phyloP scores from a whole-genome alignment of 2,329 filamentous ascomycete species.

The Sclerotinia glacialis region DNA sequence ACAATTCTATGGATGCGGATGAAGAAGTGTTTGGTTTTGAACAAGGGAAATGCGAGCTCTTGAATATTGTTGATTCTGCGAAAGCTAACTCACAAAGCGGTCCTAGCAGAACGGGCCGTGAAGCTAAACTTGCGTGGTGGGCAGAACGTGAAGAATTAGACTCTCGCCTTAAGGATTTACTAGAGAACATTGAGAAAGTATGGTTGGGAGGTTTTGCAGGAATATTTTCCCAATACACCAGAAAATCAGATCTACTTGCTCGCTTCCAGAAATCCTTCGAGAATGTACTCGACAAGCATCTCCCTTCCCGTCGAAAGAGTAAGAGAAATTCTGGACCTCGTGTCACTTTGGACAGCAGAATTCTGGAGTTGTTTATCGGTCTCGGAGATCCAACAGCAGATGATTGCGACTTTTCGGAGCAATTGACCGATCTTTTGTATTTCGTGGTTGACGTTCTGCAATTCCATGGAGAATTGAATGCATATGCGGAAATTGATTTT shows the following conservation, averaged over 20 bases:
- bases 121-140: constrained; percentile 86
- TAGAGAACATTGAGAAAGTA: constrained; percentile 83
- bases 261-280: constrained; percentile 78
- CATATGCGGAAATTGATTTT: constrained; percentile 97
- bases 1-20: constrained; percentile 76
- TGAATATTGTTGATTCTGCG: constrained; percentile 76
- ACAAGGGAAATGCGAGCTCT: constrained; percentile 73
- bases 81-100: constrained; percentile 79
- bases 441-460: constrained; percentile 96
- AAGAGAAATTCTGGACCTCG: constrained; percentile 49
- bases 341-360: constrained; percentile 58
- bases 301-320: constrained; percentile 74
- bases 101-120: constrained; percentile 69
- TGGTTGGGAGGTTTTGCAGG: constrained; percentile 96
- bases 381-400: constrained; percentile 70
- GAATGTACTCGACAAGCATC: constrained; percentile 73
- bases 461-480: constrained; percentile 93
- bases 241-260: constrained; percentile 61
- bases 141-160: constrained; percentile 78
- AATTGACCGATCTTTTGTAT: constrained; percentile 87
- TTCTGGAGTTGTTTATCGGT: constrained; percentile 85
- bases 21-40: constrained; percentile 80
- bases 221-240: constrained; percentile 76
- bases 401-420: constrained; percentile 76
- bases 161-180: constrained; percentile 68